These are phyloP conservation scores for Suhomyces emberorum DNA, from an alignment of 805 yeast genomes.

Conservation along the genomic window DNA sequence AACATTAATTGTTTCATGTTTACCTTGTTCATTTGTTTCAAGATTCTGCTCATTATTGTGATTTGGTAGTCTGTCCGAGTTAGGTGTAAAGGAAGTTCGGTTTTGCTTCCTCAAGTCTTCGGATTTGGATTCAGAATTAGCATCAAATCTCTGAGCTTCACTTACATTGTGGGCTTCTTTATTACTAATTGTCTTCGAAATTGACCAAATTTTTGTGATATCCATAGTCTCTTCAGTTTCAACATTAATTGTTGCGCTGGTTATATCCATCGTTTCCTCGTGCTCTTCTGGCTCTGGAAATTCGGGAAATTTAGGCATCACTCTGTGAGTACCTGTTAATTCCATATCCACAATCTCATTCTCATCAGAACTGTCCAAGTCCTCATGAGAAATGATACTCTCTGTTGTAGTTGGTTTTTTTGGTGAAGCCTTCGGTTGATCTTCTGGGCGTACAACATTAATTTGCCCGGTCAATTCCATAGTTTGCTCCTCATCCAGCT, in stretches of 20 bases:
- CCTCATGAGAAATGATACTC: neutral
- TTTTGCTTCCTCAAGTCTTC: no score
- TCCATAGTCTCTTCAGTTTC: conserved; percentile 9
- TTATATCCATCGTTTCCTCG: conserved; percentile 19
- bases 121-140: no score
- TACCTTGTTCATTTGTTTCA: no score
- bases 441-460: neutral
- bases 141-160: no score
- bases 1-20: no score
- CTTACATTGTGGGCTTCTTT: no score
- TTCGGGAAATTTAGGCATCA: neutral
- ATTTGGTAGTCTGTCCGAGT: no score
- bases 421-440: neutral
- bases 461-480: conserved; percentile 23
- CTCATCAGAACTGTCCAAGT: conserved; percentile 6
- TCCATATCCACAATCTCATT: conserved; percentile 23
- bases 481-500: conserved; percentile 20
- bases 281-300: conserved; percentile 2
- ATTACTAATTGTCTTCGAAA: neutral
- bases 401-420: neutral
- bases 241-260: neutral
- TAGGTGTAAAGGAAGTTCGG: no score
- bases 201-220: conserved; percentile 4
- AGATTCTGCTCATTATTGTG: no score
- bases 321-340: conserved; percentile 10